A percentile compares a stretch with the other conserved stretches of the same genome.
Conservation (phyloP, 306 rosid species). For the Vicia villosa region DNA sequence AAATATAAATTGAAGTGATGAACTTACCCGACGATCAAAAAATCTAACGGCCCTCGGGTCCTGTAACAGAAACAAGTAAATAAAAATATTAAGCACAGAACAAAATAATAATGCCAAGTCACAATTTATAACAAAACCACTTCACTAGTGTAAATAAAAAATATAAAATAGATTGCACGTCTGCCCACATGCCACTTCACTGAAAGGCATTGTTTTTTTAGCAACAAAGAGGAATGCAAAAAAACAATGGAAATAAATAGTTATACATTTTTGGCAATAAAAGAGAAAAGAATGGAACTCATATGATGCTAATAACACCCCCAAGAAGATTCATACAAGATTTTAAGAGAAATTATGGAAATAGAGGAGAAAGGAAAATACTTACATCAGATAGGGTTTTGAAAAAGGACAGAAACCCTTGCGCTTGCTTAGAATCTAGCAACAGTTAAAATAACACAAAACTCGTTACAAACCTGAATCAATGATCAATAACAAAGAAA, state of each 20-base stretch:
- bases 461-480: conserved; percentile 17
- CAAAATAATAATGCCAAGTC: conserved; percentile 5
- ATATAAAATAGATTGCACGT: conserved; percentile 2
- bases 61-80: conserved; percentile 53
- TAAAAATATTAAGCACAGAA: conserved; percentile 18
- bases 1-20: background rate
- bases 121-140: conserved; percentile 4
- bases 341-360: conserved; percentile 9
- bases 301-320: conserved; percentile 6
- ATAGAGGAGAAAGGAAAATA: conserved; percentile 17
- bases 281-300: background rate
- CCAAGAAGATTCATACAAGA: conserved; percentile 2
- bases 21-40: conserved; percentile 92
- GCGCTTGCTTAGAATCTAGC: conserved; percentile 90
- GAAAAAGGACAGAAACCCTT: conserved; percentile 94
- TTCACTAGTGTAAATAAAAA: conserved; percentile 1
- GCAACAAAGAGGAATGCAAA: background rate
- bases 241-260: too few species aligned
- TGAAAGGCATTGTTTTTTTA: background rate
- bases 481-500: background rate
- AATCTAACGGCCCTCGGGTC: conserved; percentile 88
- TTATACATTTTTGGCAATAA: background rate
- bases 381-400: conserved; percentile 78
- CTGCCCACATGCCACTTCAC: background rate
- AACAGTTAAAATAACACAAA: conserved; percentile 19